phyloP scores from a whole-genome alignment of 768 basidiomycete genomes.

The Dentipellis fragilis region DNA sequence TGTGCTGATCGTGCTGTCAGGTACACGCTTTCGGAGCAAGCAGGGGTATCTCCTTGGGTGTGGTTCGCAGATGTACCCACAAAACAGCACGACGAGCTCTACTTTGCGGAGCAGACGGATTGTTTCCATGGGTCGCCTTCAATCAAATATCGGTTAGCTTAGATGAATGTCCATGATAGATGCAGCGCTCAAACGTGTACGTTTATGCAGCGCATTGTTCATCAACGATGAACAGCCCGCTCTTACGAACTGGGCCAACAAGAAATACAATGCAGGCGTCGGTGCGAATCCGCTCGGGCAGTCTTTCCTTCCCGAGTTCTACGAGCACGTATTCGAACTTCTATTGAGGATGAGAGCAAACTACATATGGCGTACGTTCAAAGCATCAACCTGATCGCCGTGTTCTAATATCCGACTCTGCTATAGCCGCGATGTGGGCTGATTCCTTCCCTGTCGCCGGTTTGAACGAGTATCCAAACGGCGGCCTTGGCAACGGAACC shows the following conservation, averaged over 20 bases:
- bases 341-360: not conserved
- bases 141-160: not conserved
- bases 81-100: not conserved
- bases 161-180: not conserved
- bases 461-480: not conserved
- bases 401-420: not conserved
- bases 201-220: not conserved
- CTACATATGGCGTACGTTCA: not conserved
- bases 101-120: not conserved
- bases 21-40: not conserved
- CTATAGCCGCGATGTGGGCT: not conserved
- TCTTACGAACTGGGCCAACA: not conserved
- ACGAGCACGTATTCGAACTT: not conserved
- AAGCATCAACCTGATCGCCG: not conserved
- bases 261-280: not conserved
- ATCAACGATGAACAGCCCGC: not conserved
- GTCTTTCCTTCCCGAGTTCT: not conserved
- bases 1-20: not conserved
- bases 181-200: not conserved
- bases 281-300: not conserved
- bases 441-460: not conserved
- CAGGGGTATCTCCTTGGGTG: not conserved
- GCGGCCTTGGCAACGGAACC: not conserved
- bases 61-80: not conserved
- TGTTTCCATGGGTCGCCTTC: not conserved